These are phyloP conservation scores for Penium margaritaceum DNA, from an alignment of 139 green algal genomes.

Conservation along the genomic window DNA sequence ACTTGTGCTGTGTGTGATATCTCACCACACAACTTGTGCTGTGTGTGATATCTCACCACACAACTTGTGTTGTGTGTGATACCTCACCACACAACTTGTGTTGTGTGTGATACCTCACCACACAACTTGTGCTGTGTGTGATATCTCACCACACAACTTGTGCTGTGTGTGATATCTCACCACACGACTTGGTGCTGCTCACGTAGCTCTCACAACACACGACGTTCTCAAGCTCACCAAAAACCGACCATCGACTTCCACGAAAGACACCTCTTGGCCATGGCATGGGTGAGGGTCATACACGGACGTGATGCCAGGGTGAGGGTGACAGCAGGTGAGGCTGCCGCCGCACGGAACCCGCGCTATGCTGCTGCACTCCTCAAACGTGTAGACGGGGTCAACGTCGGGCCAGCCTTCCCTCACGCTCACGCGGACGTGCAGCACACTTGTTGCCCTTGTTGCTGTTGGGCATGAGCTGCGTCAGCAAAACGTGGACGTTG, in stretches of 20 bases:
- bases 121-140: too few species aligned
- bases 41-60: too few species aligned
- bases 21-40: too few species aligned
- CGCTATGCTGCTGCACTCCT: slow-evolving; percentile 95
- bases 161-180: too few species aligned
- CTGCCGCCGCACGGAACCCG: slow-evolving; percentile 99
- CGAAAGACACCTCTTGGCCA: slow-evolving; percentile 75
- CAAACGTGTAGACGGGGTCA: slow-evolving; percentile 90
- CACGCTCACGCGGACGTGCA: slow-evolving; percentile 97
- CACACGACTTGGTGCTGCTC: slow-evolving; percentile 89
- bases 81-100: too few species aligned
- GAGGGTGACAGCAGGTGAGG: slow-evolving; percentile 98
- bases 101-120: too few species aligned
- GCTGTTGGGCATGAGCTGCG: slow-evolving; percentile 96
- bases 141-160: too few species aligned
- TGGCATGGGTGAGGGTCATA: slow-evolving; percentile 79
- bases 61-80: too few species aligned
- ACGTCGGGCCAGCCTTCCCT: slow-evolving; percentile 89
- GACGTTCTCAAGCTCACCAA: slow-evolving; percentile 99
- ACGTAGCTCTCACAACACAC: slow-evolving; percentile 99
- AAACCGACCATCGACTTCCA: slow-evolving; percentile 98
- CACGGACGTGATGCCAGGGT: slow-evolving; percentile 81
- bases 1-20: too few species aligned
- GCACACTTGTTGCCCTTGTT: slow-evolving; percentile 96
- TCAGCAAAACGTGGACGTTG: slow-evolving; percentile 97